Percentiles rank a stretch among this genome's conserved stretches.
Evolutionary conservation across 495 filamentous ascomycete species (phyloP).

Genomic region (Penicillium herquei): DNA sequence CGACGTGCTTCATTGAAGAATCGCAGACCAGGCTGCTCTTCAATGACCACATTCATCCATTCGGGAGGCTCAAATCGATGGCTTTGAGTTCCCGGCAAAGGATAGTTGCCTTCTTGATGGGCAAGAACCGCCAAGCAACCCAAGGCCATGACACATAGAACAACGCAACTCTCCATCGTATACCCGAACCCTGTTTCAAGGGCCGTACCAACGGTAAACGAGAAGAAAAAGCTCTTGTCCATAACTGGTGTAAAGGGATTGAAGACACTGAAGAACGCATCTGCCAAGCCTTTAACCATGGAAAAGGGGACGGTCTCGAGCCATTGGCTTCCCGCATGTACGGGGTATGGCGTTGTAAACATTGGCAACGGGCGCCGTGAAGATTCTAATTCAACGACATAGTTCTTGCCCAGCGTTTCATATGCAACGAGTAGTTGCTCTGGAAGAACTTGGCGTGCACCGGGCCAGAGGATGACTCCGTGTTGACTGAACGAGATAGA

Average conservation of each 20-base stretch:
- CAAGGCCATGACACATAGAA: constrained; percentile 44
- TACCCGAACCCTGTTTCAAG: constrained; percentile 45
- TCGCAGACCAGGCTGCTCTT: constrained; percentile 41
- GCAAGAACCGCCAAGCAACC: constrained; percentile 45
- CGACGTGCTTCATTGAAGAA: constrained; percentile 49
- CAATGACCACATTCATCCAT: constrained; percentile 43
- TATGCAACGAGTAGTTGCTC: constrained; percentile 34
- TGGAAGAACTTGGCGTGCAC: constrained; percentile 39
- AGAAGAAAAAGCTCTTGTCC: constrained; percentile 48
- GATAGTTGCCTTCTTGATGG: constrained; percentile 45
- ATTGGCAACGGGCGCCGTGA: constrained; percentile 39
- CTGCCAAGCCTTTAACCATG: constrained; percentile 43
- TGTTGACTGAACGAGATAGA: constrained; percentile 52
- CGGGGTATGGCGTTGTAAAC: constrained; percentile 40
- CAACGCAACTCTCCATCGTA: constrained; percentile 45
- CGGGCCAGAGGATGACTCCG: constrained; percentile 47
- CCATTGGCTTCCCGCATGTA: constrained; percentile 40
- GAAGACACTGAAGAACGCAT: constrained; percentile 45
- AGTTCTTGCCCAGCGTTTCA: constrained; percentile 43
- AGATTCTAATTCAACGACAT: constrained; percentile 46
- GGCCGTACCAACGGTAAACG: constrained; percentile 41
- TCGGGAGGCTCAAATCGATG: constrained; percentile 42
- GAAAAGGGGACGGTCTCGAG: constrained; percentile 39
- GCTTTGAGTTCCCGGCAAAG: constrained; percentile 34
- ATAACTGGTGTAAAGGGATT: constrained; percentile 49